These are phyloP conservation scores for Capronia americana DNA, from an alignment of 2,329 filamentous ascomycete genomes.

Conservation along the genomic window DNA sequence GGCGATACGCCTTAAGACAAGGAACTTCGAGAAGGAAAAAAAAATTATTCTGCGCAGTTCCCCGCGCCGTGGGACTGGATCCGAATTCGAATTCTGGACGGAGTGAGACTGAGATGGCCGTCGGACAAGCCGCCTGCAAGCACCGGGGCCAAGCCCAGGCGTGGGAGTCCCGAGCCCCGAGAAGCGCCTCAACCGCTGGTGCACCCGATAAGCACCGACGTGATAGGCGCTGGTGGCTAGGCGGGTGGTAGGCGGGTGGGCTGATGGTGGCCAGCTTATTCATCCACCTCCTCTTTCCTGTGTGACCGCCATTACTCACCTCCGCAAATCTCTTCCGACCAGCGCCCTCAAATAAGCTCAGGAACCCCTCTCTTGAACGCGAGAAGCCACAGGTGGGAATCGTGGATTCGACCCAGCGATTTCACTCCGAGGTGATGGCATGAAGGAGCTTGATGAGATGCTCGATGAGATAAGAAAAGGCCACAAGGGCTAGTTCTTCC, in stretches of 20 bases:
- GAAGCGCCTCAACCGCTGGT: no score
- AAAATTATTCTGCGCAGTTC: slow-evolving; percentile 10
- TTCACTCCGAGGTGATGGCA: neutral
- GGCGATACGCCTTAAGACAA: slow-evolving; percentile 9
- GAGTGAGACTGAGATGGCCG: neutral
- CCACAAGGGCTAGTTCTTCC: neutral
- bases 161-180: neutral
- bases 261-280: neutral
- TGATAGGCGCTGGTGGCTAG: neutral
- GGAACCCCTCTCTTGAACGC: slow-evolving; percentile 4
- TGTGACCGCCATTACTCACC: neutral
- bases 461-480: slow-evolving; percentile 1
- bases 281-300: neutral
- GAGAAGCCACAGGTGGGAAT: neutral
- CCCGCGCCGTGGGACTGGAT: slow-evolving; percentile 1
- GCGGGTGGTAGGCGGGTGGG: no score
- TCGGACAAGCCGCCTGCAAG: neutral
- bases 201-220: no score
- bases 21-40: neutral
- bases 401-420: neutral
- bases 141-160: neutral
- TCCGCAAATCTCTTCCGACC: neutral
- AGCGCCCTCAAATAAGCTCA: neutral
- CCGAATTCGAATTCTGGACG: neutral
- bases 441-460: neutral